A percentile compares a stretch with the other conserved stretches of the same genome.
Evolutionary conservation across 371 early-diverging fungal species (phyloP).

Genomic region (Syncephalastrum contaminatum): DNA sequence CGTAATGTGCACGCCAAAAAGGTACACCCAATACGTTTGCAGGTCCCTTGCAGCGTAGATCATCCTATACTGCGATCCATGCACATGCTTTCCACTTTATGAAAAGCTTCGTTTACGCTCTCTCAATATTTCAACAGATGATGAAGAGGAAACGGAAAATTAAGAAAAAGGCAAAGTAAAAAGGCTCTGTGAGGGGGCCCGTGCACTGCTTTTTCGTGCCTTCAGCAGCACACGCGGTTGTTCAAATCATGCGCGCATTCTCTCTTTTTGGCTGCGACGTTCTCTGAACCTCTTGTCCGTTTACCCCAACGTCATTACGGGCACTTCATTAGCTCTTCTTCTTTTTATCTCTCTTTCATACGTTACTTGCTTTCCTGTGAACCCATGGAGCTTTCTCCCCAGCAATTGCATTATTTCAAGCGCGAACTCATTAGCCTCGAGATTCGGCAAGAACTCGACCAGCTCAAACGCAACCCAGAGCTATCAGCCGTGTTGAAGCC

Average conservation of each 20-base stretch:
- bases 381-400: conserved; percentile 22
- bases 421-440: conserved; percentile 27
- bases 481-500: conserved; percentile 5
- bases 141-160: too few species aligned
- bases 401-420: conserved; percentile 29
- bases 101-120: too few species aligned
- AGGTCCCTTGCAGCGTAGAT: too few species aligned
- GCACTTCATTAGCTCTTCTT: not conserved
- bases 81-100: too few species aligned
- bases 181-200: too few species aligned
- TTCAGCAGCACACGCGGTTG: too few species aligned
- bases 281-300: not conserved
- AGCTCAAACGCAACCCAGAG: conserved; percentile 15
- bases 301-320: not conserved
- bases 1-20: too few species aligned
- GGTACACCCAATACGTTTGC: too few species aligned
- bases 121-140: too few species aligned
- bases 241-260: not conserved
- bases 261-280: conserved; percentile 1
- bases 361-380: not conserved
- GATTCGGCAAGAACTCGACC: conserved; percentile 18
- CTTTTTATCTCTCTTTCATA: not conserved
- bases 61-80: too few species aligned
- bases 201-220: too few species aligned
- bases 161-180: too few species aligned